Evolutionary conservation across 129 eudicot genomes (phyloP).

Genomic region (Solidago caesia): DNA sequence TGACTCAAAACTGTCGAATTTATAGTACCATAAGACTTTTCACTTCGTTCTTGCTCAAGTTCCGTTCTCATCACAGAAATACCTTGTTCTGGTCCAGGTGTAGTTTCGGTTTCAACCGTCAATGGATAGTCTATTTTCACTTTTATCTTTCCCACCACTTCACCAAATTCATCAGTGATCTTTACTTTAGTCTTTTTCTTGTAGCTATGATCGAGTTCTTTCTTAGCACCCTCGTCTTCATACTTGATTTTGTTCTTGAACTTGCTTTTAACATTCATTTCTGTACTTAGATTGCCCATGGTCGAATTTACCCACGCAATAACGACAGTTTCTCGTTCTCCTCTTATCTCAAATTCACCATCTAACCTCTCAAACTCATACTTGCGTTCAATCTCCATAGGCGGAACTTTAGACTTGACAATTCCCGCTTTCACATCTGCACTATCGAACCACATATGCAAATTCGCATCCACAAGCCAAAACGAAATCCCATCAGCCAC

Average conservation of each 20-base stretch:
- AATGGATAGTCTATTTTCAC: constrained; percentile 49
- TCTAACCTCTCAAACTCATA: constrained; percentile 34
- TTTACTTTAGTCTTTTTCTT: constrained; percentile 40
- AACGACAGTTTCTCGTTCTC: constrained; percentile 38
- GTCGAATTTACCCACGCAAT: constrained; percentile 52
- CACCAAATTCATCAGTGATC: constrained; percentile 34
- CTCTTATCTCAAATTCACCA: constrained; percentile 53
- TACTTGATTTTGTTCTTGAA: constrained; percentile 48
- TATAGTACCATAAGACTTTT: constrained; percentile 28
- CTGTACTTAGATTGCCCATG: constrained; percentile 46
- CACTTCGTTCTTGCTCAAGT: constrained; percentile 42
- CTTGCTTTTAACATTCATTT: constrained; percentile 29
- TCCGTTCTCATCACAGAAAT: constrained; percentile 51
- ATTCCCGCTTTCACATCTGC: constrained; percentile 33
- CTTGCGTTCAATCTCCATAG: constrained; percentile 21
- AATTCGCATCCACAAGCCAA: constrained; percentile 80
- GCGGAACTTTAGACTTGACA: constrained; percentile 28
- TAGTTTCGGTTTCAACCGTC: constrained; percentile 25
- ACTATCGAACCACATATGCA: constrained; percentile 72
- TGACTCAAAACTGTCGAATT: constrained; percentile 32
- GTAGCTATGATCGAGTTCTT: constrained; percentile 43
- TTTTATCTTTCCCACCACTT: constrained; percentile 16
- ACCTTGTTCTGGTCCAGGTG: constrained; percentile 37
- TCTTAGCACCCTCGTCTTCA: constrained; percentile 36
- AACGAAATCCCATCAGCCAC: constrained; percentile 52